Evolutionary conservation across 345 rosid species (phyloP), one percentile per base, ranked within the genome.

Genomic region (Citrus sp.): DNA sequence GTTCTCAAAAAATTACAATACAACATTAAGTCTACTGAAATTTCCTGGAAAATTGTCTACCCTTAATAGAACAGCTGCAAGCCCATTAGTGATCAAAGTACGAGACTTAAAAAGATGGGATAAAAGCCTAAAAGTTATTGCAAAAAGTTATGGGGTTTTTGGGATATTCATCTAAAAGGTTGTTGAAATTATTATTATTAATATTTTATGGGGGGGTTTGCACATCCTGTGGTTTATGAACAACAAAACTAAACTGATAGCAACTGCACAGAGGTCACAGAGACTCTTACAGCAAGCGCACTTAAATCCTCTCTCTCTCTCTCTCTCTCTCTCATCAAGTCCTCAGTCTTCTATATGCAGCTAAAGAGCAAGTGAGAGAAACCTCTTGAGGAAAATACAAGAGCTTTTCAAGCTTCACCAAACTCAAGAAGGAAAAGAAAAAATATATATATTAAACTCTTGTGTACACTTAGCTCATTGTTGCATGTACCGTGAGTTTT

Each of bases 401-500:
- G 18, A 12, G 51, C 16, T 42, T 42, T 42, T 42, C 51, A 42
- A 13, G 51, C 51, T 42, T 46, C 58, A 54, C n/a, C 22, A 54
- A 54, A 54, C n/a, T 18, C 58, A 16, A 1, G 19, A 18, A 54
- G 7, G 7, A 4, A 18, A 54, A 54, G 13, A 54, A 16, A 18
- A 16, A 51, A 51, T 9, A 46, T 12, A 51, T 9, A 0, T 12
- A 46, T 12, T 0, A 54, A 54, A 54, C 18, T 46, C 51, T 54
- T 54, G n/a, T 16, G 58, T 18, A 6, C 22, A 54, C 7, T 54
- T 18, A 16, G 58, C 22, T 54, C 21, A 18, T 12, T 62, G 79
- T 9, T 82, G 85, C 87, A 82, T 74, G 81, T 73, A 70, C 51
- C 49, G 74, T 78, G 68, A 61, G 63, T 63, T 75, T 18, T 54